Percentiles rank a stretch among this genome's conserved stretches.
Evolutionary conservation across 2,329 filamentous ascomycete genomes (phyloP).

Genomic region (Arthrobotrys musiformis): DNA sequence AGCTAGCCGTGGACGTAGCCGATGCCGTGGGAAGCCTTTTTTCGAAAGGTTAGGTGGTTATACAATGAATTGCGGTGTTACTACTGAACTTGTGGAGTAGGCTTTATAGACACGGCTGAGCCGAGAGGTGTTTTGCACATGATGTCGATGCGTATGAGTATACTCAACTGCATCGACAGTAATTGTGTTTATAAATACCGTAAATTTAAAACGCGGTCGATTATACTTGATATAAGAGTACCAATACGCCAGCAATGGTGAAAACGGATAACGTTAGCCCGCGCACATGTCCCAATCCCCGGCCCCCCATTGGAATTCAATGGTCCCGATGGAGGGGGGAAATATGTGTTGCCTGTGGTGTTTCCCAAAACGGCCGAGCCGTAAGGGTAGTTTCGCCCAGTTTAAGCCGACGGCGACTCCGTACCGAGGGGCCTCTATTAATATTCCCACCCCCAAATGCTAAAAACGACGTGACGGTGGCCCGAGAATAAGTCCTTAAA

Average conservation of each 20-base stretch:
- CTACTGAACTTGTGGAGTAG: too few species aligned
- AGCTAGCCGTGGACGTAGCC: too few species aligned
- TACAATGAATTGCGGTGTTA: too few species aligned
- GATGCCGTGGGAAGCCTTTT: not conserved
- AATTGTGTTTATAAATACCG: not conserved
- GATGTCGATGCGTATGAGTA: too few species aligned
- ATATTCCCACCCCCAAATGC: not conserved
- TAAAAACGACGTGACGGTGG: constrained; percentile 50
- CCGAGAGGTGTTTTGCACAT: not conserved
- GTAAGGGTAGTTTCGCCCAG: not conserved
- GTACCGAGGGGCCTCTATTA: constrained; percentile 38
- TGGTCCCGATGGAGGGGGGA: too few species aligned
- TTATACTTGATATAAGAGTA: too few species aligned
- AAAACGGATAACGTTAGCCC: not conserved
- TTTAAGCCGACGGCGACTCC: constrained; percentile 56
- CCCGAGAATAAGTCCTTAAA: constrained; percentile 22
- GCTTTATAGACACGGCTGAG: too few species aligned
- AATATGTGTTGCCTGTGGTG: constrained; percentile 27
- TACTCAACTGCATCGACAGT: not conserved
- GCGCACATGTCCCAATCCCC: not conserved
- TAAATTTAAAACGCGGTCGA: too few species aligned
- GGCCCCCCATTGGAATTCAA: not conserved
- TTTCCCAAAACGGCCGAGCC: constrained; percentile 11
- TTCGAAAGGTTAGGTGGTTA: not conserved
- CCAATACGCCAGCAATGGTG: too few species aligned